Percentiles rank a stretch among this genome's conserved stretches.
Evolutionary conservation across 257 asterid species (phyloP).

Genomic region (Phtheirospermum japonicum): DNA sequence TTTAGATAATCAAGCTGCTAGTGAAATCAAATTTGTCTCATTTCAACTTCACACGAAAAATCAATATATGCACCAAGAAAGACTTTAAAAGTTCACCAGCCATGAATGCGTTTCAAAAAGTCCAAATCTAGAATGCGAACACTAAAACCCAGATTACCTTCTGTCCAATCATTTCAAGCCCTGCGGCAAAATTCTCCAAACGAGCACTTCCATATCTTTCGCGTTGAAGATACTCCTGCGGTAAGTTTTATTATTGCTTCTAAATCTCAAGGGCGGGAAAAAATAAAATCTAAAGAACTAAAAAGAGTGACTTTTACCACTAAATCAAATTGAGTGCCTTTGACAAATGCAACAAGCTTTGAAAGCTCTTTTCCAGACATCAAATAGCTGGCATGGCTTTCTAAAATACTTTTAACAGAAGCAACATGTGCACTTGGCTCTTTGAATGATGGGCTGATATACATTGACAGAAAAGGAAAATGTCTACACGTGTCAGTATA

Average conservation of each 20-base stretch:
- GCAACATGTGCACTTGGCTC: constrained; percentile 92
- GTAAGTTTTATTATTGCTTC: constrained; percentile 27
- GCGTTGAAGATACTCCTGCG: constrained; percentile 95
- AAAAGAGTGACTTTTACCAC: constrained; percentile 55
- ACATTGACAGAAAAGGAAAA: constrained; percentile 27
- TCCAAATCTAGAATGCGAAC: constrained; percentile 20
- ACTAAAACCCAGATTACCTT: constrained; percentile 54
- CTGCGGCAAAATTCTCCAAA: constrained; percentile 89
- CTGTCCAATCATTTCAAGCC: constrained; percentile 90
- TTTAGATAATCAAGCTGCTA: constrained; percentile 18
- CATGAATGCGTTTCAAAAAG: constrained; percentile 5
- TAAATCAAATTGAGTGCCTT: constrained; percentile 99
- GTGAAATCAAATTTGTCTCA: background rate
- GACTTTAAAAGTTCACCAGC: constrained; percentile 11
- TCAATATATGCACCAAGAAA: constrained; percentile 17
- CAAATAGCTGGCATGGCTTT: constrained; percentile 93
- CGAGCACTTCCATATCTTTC: constrained; percentile 95
- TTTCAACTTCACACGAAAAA: constrained; percentile 9
- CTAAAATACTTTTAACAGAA: constrained; percentile 90
- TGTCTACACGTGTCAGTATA: constrained; percentile 19
- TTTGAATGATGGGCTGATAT: constrained; percentile 65
- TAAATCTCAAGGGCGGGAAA: constrained; percentile 14
- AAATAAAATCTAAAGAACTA: constrained; percentile 20
- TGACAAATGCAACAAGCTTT: constrained; percentile 95
- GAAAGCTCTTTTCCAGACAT: constrained; percentile 99